Evolutionary conservation across 768 basidiomycete genomes (phyloP), one percentile per base, ranked within the genome.

Genomic region (Xanthoconium purpureum): DNA sequence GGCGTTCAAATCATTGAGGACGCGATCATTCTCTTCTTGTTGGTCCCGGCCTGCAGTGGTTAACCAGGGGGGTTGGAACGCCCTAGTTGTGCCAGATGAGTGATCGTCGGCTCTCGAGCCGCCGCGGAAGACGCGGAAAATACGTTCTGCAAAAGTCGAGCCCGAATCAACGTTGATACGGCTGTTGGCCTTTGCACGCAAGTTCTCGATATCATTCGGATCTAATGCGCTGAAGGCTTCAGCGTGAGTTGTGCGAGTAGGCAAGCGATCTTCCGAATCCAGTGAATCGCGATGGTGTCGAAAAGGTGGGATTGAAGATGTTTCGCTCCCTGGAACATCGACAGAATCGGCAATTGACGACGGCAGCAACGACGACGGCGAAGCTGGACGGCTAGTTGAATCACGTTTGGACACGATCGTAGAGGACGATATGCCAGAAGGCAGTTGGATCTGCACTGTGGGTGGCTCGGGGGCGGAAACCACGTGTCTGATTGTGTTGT

Each of bases 1-100:
- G 57, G 80, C 80, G 58, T 85, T 85, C 29, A 93, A 71, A 60
- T 84, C 86, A 53, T 82, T 80, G 51, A 90, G 83, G 29, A 87
- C 83, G 47, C 83, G 80, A 63, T 85, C 82, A 13, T 84, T 80
- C 57, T 84, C 82, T 66, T 91, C 89, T 54, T 84, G 82, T 66
- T 82, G 80, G 44, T 78, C 78, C 43, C 88, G 80, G 3, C 84
- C 80, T 9, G 83, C 80, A 54, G 88, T 77, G 37, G 77, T 78
- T 50, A 91, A 71, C 91, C 90, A 93, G 8, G 80, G 80, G 15
- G 80, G 80, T 10, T 68, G 70, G 57, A 71, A 78, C 7, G 75
- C 59, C 45, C 66, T 68, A 17, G 73, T 65, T n/a, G 62, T 63
- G 12, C 59, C 42, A 47, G 65, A 62, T 0, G 66, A 39, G 28